Conservation (phyloP, 163 green algal species). For the Prototheca wickerhamii region DNA sequence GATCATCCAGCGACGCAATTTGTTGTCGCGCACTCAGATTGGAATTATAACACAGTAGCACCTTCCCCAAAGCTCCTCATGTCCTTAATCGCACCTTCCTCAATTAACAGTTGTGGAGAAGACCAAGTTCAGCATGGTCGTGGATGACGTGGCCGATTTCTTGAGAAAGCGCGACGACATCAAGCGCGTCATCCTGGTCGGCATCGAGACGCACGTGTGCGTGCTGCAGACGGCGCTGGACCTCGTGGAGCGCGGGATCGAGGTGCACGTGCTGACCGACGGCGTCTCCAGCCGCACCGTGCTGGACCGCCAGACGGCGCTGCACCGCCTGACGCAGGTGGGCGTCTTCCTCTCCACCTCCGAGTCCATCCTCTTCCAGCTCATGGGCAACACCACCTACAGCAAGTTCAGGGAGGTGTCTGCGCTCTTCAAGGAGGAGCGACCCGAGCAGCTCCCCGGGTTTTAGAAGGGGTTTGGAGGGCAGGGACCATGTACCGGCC, state of each 20-base stretch:
- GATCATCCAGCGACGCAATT: no score
- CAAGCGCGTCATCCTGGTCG: constrained; percentile 49
- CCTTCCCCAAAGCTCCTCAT: no score
- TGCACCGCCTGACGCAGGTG: constrained; percentile 37
- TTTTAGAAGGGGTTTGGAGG: no score
- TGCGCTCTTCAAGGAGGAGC: constrained; percentile 53
- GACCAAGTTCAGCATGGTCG: constrained; percentile 35
- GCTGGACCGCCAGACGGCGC: constrained; percentile 39
- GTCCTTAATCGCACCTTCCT: no score
- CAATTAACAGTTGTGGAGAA: constrained; percentile 55
- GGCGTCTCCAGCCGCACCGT: constrained; percentile 54
- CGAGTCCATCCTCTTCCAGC: constrained; percentile 71
- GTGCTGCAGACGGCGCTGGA: constrained; percentile 82
- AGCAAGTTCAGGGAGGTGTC: constrained; percentile 65
- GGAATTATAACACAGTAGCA: no score
- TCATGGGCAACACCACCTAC: constrained; percentile 55
- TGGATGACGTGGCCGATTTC: constrained; percentile 14
- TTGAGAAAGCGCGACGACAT: constrained; percentile 7
- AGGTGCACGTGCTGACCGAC: constrained; percentile 78
- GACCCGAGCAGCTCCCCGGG: constrained; percentile 32
- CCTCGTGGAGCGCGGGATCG: constrained; percentile 46
- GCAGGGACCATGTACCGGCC: no score
- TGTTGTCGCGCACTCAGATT: no score
- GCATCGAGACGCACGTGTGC: constrained; percentile 87
- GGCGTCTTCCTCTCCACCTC: constrained; percentile 38